Evolutionary conservation across 2,329 filamentous ascomycete genomes (phyloP).

Genomic region (Clarireedia homoeocarpa): DNA sequence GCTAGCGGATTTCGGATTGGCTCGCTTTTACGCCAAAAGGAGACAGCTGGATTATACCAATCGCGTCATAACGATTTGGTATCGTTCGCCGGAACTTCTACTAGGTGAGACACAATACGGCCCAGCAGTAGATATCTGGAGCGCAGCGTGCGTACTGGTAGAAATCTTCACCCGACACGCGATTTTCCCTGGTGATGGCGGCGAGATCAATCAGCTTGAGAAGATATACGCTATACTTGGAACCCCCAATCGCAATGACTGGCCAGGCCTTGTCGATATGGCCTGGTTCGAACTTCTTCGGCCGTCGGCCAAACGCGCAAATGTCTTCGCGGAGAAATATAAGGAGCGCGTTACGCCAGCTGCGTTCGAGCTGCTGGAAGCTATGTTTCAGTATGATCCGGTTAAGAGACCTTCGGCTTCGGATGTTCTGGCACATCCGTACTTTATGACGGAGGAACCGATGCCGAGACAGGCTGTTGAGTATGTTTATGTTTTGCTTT

Average conservation of each 20-base stretch:
- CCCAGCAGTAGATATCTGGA: conserved; percentile 91
- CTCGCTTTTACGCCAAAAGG: conserved; percentile 90
- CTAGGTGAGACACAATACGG: conserved; percentile 87
- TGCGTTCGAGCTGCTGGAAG: conserved; percentile 72
- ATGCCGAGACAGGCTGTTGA: conserved; percentile 69
- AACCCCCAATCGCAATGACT: conserved; percentile 75
- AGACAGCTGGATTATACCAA: conserved; percentile 95
- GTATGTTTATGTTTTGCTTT: conserved; percentile 42
- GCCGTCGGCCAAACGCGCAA: conserved; percentile 64
- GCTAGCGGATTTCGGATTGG: conserved; percentile 90
- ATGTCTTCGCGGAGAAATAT: conserved; percentile 78
- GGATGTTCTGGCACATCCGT: conserved; percentile 77
- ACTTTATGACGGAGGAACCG: conserved; percentile 81
- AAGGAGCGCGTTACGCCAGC: conserved; percentile 66
- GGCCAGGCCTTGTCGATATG: conserved; percentile 88
- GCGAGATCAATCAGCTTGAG: conserved; percentile 91
- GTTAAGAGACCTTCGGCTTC: conserved; percentile 73
- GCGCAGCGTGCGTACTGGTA: conserved; percentile 89
- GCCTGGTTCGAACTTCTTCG: conserved; percentile 93
- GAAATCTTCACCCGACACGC: conserved; percentile 93
- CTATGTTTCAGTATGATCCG: conserved; percentile 89
- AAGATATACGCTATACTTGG: conserved; percentile 93
- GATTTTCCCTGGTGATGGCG: conserved; percentile 91
- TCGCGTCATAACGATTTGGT: conserved; percentile 98
- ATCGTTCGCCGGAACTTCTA: conserved; percentile 82